Evolutionary conservation across 306 rosid genomes (phyloP), one percentile per base, ranked within the genome.

Genomic region (Glycyrrhiza uralensis): DNA sequence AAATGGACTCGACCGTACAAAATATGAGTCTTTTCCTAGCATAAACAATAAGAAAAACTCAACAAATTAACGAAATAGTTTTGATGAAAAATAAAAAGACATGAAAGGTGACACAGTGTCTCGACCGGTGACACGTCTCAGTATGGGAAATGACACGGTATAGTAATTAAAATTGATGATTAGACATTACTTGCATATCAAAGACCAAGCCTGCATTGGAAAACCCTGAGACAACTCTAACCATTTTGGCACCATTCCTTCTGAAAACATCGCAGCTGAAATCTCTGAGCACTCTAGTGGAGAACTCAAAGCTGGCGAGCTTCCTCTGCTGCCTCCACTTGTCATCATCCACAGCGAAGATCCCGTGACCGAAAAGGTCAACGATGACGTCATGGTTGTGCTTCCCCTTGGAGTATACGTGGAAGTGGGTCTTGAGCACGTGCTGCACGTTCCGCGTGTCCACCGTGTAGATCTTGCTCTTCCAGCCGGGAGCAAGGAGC

Each of bases 251-350:
- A 49, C 87, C 87, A 44, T 82, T 87, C 33, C 17, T 75, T 71
- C 91, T 78, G 10, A 87, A 87, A 72, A 86, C 87, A 10, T 79
- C 46, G 47, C 85, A 84, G 12, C 91, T 90, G 18, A 79, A 87
- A 44, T 92, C 93, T 60, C 93, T 77, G 60, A 87, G 89, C 66
- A 86, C 83, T 60, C 93, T 86, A 0, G 92, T 84, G 0, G 97
- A 86, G 51, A 92, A 92, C 76, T 87, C 97, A 28, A 69, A 66
- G 46, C 93, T 87, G 0, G 85, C 82, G 51, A 89, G 87, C 81
- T 87, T 92, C 81, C 93, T 82, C 76, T 92, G 97, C 42, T 86
- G 84, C 71, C 74, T 81, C 97, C 97, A 92, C 78, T 68, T 81
- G 2, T 80, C 89, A 3, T 86, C 93, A 65, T 92, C 93, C 32